Base-by-base conservation (phyloP, 371 early-diverging fungal species). In the Apophysomyces sp. region DNA sequence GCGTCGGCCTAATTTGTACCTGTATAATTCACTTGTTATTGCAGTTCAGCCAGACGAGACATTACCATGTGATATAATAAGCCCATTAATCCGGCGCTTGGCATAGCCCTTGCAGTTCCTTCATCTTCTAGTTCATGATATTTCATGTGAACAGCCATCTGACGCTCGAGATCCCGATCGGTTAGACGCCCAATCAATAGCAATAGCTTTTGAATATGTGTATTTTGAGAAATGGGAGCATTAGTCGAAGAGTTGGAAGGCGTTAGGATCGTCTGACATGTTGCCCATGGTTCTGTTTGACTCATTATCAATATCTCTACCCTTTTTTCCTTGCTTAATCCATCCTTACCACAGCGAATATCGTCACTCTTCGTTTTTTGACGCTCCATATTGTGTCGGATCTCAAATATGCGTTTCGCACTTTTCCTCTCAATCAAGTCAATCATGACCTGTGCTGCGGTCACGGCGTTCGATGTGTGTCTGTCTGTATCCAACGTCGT, bases 71-170 rank as follows among this genome's bases (percentile, higher is more conserved):
- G 77, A 67, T 78, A 81, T 8, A 78, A 34, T 21, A 78, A 51
- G 1, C 74, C 79, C 77, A 81, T 78, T 9, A 81, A 44, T 2
- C 79, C 82, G 12, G 82, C 82, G 54, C 82, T 81, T 6, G 82
- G 82, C 69, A 81, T 72, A 3, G 79, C 82, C 57, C 82, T 69
- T 24, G 82, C 82, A 1, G 82, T 81, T 12, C 82, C 82, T 62
- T 81, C 82, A 61, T 81, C 82, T 32, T 81, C 82, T 32, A 81
- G 57, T 58, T 81, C 79, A 39, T 78, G 82, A 52, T 81, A 81
- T 37, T 78, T 78, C 69, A 81, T 73, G 60, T 81, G 82, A 0
- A 78, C 78, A 2, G 77, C 77, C 70, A 77, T 69, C 13, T 69
- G 57, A 36, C 69, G 68, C 36, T 78, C 79, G 6, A 73, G 37